These are phyloP conservation scores for Fusarium tupiense DNA, from an alignment of 2,329 filamentous ascomycete genomes.

Conservation along the genomic window DNA sequence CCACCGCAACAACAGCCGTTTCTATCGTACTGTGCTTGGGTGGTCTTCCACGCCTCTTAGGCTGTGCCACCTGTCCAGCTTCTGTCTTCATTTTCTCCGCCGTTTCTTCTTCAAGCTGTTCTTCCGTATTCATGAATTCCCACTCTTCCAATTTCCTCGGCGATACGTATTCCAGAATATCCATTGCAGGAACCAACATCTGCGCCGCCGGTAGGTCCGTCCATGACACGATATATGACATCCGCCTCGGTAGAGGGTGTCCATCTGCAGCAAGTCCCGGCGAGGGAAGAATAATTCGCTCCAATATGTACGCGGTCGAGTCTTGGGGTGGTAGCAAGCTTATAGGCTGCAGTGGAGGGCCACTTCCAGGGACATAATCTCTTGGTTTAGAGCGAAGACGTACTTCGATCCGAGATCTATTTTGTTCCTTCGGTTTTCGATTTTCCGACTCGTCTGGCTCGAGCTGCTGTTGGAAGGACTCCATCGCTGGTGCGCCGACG, in stretches of 20 bases:
- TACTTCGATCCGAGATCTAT: constrained; percentile 30
- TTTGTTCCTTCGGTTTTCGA: constrained; percentile 18
- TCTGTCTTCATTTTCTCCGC: constrained; percentile 41
- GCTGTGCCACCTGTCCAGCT: constrained; percentile 17
- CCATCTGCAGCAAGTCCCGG: constrained; percentile 47
- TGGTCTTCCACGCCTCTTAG: constrained; percentile 43
- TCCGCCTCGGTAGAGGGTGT: constrained; percentile 52
- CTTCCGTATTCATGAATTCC: constrained; percentile 57
- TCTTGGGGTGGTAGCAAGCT: constrained; percentile 60
- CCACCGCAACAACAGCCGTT: constrained; percentile 43
- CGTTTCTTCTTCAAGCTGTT: constrained; percentile 55
- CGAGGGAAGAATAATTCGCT: constrained; percentile 59
- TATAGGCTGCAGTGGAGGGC: constrained; percentile 59
- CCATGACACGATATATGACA: constrained; percentile 67
- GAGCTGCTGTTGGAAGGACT: constrained; percentile 12
- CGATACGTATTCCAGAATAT: constrained; percentile 68
- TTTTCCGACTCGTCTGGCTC: constrained; percentile 12
- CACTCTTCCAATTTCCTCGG: constrained; percentile 65
- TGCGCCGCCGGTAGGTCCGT: constrained; percentile 61
- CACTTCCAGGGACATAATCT: constrained; percentile 57
- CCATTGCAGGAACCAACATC: constrained; percentile 56
- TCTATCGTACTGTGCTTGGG: constrained; percentile 48
- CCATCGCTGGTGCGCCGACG: constrained; percentile 33
- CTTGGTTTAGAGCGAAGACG: constrained; percentile 27
- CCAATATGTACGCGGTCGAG: constrained; percentile 66